These are phyloP conservation scores for Debaryomyces tyrocola DNA, from an alignment of 805 yeast species.

Conservation along the genomic window DNA sequence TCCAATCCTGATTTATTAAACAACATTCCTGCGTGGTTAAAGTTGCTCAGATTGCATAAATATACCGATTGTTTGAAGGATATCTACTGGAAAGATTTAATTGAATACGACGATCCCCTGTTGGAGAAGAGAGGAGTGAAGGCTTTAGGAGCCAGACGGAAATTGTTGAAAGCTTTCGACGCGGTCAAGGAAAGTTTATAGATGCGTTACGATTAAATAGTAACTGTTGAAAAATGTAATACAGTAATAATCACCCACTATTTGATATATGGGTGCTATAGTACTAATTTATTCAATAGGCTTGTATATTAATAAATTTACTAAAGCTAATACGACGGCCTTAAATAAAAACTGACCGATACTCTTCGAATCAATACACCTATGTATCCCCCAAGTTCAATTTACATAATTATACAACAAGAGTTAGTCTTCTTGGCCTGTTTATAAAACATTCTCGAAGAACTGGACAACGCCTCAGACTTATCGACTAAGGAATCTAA, in stretches of 20 bases:
- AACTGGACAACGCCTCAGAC: slow-evolving; percentile 85
- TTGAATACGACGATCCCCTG: slow-evolving; percentile 65
- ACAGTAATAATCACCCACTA: neutral
- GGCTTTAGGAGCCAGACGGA: slow-evolving; percentile 95
- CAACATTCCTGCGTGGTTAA: slow-evolving; percentile 91
- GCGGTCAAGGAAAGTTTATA: slow-evolving; percentile 50
- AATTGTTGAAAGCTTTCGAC: slow-evolving; percentile 87
- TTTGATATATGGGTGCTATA: slow-evolving; percentile 1
- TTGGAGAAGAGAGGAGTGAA: slow-evolving; percentile 80
- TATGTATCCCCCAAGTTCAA: neutral
- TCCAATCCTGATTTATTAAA: slow-evolving; percentile 49
- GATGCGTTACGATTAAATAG: neutral
- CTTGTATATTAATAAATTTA: neutral
- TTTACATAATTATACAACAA: slow-evolving; percentile 75
- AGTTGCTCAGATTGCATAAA: slow-evolving; percentile 86
- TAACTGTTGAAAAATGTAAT: neutral
- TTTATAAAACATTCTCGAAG: slow-evolving; percentile 92
- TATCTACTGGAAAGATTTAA: slow-evolving; percentile 75
- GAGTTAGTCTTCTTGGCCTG: slow-evolving; percentile 92
- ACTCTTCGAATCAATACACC: neutral
- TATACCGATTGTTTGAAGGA: slow-evolving; percentile 82
- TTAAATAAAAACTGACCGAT: neutral
- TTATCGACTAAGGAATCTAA: slow-evolving; percentile 92
- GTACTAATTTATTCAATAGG: slow-evolving; percentile 1
- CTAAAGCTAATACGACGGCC: neutral